phyloP scores from a whole-genome alignment of 192 early-diverging fungal species.

The Backusella sp. region DNA sequence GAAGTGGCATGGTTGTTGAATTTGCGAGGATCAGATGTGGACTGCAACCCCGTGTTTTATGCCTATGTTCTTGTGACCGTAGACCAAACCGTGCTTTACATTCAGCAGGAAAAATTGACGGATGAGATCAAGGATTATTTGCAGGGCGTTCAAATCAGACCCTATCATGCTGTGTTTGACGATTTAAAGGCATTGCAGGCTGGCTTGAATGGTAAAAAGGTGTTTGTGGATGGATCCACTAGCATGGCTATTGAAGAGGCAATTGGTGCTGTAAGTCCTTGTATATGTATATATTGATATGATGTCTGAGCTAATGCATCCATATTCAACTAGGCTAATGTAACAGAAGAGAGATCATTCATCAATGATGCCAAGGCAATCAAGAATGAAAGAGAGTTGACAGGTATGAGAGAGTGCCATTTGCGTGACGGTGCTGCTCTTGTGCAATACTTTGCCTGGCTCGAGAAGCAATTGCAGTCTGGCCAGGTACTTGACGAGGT shows the following conservation, averaged over 20 bases:
- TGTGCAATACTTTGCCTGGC: conserved; percentile 88
- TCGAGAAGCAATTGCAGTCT: conserved; percentile 83
- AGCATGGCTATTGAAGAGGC: conserved; percentile 74
- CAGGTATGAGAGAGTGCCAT: conserved; percentile 91
- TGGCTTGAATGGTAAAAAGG: conserved; percentile 34
- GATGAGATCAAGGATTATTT: conserved; percentile 62
- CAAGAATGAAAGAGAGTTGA: conserved; percentile 88
- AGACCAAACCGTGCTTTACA: conserved; percentile 67
- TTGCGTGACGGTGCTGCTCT: conserved; percentile 87
- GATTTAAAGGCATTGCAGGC: conserved; percentile 46
- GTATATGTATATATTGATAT: neutral
- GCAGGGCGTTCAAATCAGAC: conserved; percentile 56
- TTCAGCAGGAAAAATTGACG: conserved; percentile 71
- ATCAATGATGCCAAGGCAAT: conserved; percentile 83
- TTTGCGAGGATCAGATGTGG: conserved; percentile 92
- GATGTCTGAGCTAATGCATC: neutral
- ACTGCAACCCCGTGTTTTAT: conserved; percentile 96
- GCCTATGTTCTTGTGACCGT: conserved; percentile 83
- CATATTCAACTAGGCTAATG: conserved; percentile 33
- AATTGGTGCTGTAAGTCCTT: conserved; percentile 50
- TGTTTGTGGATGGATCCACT: conserved; percentile 63
- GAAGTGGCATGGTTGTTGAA: conserved; percentile 98
- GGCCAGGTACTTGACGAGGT: conserved; percentile 74
- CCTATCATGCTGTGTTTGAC: conserved; percentile 78
- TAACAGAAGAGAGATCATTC: conserved; percentile 61